Evolutionary conservation across 2,329 filamentous ascomycete species (phyloP).

Genomic region (Fusarium sp.): DNA sequence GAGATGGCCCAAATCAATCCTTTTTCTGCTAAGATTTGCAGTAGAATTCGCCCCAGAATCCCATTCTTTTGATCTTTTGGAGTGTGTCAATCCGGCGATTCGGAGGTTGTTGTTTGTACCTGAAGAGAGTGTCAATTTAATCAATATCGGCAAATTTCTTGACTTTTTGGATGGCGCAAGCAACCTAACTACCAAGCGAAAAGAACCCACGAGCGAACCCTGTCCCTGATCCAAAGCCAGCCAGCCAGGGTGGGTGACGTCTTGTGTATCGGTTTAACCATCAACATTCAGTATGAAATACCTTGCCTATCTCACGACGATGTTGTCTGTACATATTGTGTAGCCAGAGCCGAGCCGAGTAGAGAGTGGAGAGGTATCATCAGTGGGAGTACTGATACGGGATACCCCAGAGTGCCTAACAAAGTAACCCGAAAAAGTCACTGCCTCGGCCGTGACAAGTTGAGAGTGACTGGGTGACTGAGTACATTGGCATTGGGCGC

Average conservation of each 20-base stretch:
- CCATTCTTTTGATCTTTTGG: slow-evolving; percentile 22
- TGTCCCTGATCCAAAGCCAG: slow-evolving; percentile 31
- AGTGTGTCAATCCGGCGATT: slow-evolving; percentile 31
- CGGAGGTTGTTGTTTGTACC: slow-evolving; percentile 1
- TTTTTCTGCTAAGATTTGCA: slow-evolving; percentile 44
- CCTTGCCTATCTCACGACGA: neutral
- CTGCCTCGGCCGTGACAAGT: slow-evolving; percentile 26
- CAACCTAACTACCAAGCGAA: slow-evolving; percentile 27
- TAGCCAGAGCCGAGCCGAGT: slow-evolving; percentile 16
- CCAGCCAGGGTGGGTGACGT: slow-evolving; percentile 24
- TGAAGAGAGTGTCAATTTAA: neutral
- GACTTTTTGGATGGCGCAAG: slow-evolving; percentile 36
- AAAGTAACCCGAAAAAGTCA: neutral
- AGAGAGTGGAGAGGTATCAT: slow-evolving; percentile 22
- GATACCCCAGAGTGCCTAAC: slow-evolving; percentile 42
- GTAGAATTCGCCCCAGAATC: slow-evolving; percentile 38
- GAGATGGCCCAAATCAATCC: slow-evolving; percentile 30
- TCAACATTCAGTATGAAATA: neutral
- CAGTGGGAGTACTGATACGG: slow-evolving; percentile 21
- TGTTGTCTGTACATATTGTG: neutral
- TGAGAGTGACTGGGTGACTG: slow-evolving; percentile 36
- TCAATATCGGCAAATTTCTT: slow-evolving; percentile 10
- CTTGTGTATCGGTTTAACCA: slow-evolving; percentile 3
- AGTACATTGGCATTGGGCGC: slow-evolving; percentile 43
- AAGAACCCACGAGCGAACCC: slow-evolving; percentile 22